Conservation (phyloP, 2,329 filamentous ascomycete species). For the Fusarium xylarioides region DNA sequence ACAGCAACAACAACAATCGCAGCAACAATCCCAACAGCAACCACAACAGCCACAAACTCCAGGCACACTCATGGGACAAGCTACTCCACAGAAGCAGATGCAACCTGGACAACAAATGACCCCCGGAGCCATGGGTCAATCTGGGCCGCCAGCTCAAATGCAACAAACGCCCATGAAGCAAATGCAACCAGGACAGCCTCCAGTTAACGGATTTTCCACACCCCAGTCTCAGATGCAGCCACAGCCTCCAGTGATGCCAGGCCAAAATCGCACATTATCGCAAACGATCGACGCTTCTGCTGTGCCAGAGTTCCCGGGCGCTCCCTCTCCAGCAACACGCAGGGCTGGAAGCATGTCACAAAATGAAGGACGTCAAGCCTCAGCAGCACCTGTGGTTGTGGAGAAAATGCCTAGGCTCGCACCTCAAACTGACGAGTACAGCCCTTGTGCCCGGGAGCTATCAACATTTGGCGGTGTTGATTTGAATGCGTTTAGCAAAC, state of each 20-base stretch:
- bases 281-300: conserved; percentile 56
- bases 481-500: conserved; percentile 68
- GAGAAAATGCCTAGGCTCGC: conserved; percentile 52
- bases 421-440: conserved; percentile 62
- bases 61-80: conserved; percentile 38
- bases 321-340: conserved; percentile 56
- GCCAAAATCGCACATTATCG: conserved; percentile 61
- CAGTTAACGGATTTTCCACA: conserved; percentile 51
- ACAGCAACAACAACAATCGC: conserved; percentile 53
- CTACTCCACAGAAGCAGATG: conserved; percentile 49
- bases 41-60: conserved; percentile 50
- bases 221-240: conserved; percentile 44
- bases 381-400: conserved; percentile 23
- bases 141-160: conserved; percentile 39
- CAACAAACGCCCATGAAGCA: conserved; percentile 54
- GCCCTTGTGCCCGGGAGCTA: conserved; percentile 63
- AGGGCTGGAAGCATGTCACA: conserved; percentile 55
- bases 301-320: conserved; percentile 52
- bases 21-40: conserved; percentile 50
- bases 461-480: conserved; percentile 77
- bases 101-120: conserved; percentile 44
- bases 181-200: conserved; percentile 52
- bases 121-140: conserved; percentile 51
- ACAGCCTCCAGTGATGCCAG: conserved; percentile 37
- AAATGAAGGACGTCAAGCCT: conserved; percentile 44